Conservation (phyloP, 2,329 filamentous ascomycete genomes). For the Fusarium humuli region DNA sequence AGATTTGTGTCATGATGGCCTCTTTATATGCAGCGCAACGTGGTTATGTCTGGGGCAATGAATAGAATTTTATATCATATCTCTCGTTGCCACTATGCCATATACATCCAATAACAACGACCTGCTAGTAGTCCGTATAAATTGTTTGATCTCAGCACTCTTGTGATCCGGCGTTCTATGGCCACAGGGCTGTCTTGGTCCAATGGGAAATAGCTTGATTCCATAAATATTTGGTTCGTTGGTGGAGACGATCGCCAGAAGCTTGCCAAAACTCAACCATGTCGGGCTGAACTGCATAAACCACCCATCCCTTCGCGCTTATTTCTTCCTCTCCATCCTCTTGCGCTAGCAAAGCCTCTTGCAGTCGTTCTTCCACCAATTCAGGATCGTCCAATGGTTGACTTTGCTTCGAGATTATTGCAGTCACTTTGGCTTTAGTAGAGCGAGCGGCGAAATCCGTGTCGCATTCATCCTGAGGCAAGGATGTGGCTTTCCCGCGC, state of each 20-base stretch:
- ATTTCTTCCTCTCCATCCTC: background rate
- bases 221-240: background rate
- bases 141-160: background rate
- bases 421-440: conserved; percentile 6
- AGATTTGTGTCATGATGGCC: background rate
- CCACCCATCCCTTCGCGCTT: background rate
- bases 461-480: background rate
- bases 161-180: background rate
- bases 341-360: background rate
- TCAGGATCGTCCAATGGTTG: background rate
- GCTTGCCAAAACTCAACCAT: conserved; percentile 19
- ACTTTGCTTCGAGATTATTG: conserved; percentile 14
- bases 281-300: conserved; percentile 8
- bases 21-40: background rate
- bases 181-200: conserved; percentile 2
- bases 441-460: conserved; percentile 11
- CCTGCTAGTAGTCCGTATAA: background rate
- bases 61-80: background rate
- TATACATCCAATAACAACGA: rapidly evolving
- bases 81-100: background rate
- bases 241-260: conserved; percentile 12
- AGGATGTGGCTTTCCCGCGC: background rate
- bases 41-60: background rate
- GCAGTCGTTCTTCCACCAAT: background rate
- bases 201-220: background rate